Base-by-base conservation (phyloP, 257 asterid species). In the Solanum rostratum region DNA sequence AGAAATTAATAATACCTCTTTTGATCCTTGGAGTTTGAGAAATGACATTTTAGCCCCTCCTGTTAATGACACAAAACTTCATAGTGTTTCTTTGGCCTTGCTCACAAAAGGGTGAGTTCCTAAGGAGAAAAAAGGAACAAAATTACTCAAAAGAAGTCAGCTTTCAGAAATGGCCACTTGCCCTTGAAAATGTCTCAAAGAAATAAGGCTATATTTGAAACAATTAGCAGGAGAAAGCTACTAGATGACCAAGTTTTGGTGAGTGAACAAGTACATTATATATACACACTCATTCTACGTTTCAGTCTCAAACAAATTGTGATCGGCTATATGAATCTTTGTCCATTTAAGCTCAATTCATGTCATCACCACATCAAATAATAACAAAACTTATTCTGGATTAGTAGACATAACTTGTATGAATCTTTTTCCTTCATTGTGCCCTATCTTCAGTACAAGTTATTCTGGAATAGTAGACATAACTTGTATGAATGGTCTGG, bases 21-120 rank as follows among this genome's bases (percentile, higher is more conserved):
- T 12, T 60, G 41, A 63, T 63, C 71, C 87, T 7, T 37, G 85
- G 12, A 24, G 53, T 30, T 43, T 85, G 20, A 79, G 79, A n/a
- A 43, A 55, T 13, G 84, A 78, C 3, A 60, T 87, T 15, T 80
- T 83, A 1, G 60, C 85, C 7, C 60, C 82, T 6, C 73, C 87
- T 5, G 8, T 20, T 1, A 70, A 86, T 49, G 86, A 86, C 20
- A 82, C 30, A 79, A 70, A 33, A 70, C 63, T 71, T 22, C 85
- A 83, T 27, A 84, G 91, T 46, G 63, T 87, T 5, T 85, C 91
- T 33, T 87, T 89, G 5, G 88, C 87, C 5, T 43, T 87, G 20
- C 49, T 89, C 85, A 84, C 70, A 53, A 76, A 78, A 2, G 88
- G 90, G 7, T 86, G 91, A 90, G 18, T 30, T 20, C 84, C 83